Base-by-base conservation (phyloP, 345 rosid genomes). In the Hevea brasiliensis region DNA sequence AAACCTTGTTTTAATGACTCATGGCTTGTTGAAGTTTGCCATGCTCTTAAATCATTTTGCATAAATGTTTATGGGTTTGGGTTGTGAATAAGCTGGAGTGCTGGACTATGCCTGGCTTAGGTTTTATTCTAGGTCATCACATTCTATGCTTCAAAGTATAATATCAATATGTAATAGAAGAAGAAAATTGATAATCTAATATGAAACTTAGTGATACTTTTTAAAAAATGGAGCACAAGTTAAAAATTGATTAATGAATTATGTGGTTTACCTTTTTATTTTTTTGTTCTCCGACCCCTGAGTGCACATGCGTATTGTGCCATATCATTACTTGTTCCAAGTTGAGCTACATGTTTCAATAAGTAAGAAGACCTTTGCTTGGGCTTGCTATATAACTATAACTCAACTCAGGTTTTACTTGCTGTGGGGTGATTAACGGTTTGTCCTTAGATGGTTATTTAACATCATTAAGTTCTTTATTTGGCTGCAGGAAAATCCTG, bases 401-500 rank as follows among this genome's bases (percentile, higher is more conserved):
- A 61, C 21, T 71, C 48, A 11, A 13, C 29, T 32, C 57, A 27
- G 18, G 27, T 48, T 50, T 20, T 40, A 20, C 55, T 23, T 27
- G 7, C 47, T 48, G 21, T 47, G 44, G 40, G 59, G 54, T 61
- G 57, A 13, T 77, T 65, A 65, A 73, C 64, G 65, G 17, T 77
- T 63, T 69, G 73, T 54, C 68, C 58, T 24, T 50, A 42, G 40
- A 79, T 67, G 53, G 47, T 56, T 27, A 26, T 48, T 68, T 61
- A 70, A 64, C 26, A 42, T 63, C 29, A 13, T 65, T 45, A 44
- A 54, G 29, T 12, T 40, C 23, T 61, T 65, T 60, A 20, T 23
- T 24, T 61, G 48, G 61, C 67, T 83, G 75, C 89, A 89, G 96
- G 90, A 83, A 70, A 78, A 66, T 80, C 85, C 76, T 81, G 84